These are phyloP conservation scores for Candida freyschussii DNA, from an alignment of 1,139 yeast genomes.

Conservation along the genomic window DNA sequence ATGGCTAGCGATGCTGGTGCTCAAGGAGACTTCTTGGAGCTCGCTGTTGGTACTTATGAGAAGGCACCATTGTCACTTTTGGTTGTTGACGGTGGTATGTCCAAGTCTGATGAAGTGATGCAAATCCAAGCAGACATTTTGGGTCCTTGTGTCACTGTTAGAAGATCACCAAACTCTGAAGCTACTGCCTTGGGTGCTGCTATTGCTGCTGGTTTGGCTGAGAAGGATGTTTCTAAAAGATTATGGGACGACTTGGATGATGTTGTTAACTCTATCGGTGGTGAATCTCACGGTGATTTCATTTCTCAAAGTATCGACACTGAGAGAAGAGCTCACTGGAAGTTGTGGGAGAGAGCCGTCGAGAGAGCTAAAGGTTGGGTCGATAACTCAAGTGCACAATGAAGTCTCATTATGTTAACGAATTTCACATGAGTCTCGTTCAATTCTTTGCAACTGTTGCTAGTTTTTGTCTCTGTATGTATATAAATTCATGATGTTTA, in stretches of 20 bases:
- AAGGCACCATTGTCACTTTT: constrained; percentile 48
- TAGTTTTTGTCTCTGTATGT: too few relatives aligned
- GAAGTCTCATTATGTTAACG: neutral
- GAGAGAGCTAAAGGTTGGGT: constrained; percentile 79
- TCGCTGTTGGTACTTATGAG: constrained; percentile 31
- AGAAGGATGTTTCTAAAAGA: constrained; percentile 46
- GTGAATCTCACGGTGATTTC: constrained; percentile 43
- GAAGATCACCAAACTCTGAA: constrained; percentile 78
- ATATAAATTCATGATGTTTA: too few relatives aligned
- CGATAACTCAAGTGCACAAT: constrained; percentile 9
- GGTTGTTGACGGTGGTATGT: constrained; percentile 95
- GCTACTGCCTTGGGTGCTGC: constrained; percentile 97
- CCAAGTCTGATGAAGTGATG: constrained; percentile 86
- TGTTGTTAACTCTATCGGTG: constrained; percentile 35
- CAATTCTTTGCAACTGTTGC: too few relatives aligned
- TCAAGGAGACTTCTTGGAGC: constrained; percentile 40
- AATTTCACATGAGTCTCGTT: too few relatives aligned
- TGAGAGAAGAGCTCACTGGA: constrained; percentile 63
- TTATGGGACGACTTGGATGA: constrained; percentile 77
- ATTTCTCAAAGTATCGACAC: constrained; percentile 54
- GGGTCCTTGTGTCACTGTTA: constrained; percentile 80
- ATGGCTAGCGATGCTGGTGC: constrained; percentile 78
- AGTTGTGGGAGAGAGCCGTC: constrained; percentile 78
- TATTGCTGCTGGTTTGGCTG: constrained; percentile 85
- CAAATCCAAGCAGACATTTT: constrained; percentile 91